Conservation (phyloP, 331 rosid genomes). For the Malus hybrid region DNA sequence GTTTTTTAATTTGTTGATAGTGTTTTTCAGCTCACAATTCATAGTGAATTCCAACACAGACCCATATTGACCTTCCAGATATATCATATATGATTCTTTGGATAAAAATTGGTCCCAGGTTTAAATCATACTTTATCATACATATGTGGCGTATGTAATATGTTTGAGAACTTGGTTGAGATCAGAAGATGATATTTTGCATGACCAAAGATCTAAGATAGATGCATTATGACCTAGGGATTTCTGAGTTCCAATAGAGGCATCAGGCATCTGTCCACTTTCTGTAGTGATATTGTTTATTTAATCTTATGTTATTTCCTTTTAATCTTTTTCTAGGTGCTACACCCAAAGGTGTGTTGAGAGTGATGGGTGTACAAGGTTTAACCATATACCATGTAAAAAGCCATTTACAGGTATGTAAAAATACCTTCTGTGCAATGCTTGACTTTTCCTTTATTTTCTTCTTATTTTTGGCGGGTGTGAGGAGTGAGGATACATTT, state of each 20-base stretch:
- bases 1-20: not conserved
- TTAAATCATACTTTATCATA: not conserved
- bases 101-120: not conserved
- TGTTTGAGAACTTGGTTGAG: slow-evolving; percentile 4
- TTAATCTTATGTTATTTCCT: not conserved
- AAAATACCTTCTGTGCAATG: not conserved
- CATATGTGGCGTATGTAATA: not conserved
- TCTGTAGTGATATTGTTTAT: not conserved
- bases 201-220: not conserved
- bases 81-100: not conserved
- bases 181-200: not conserved
- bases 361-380: slow-evolving; percentile 98
- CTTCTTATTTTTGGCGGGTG: not conserved
- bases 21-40: not conserved
- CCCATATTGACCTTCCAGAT: not conserved
- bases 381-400: slow-evolving; percentile 95
- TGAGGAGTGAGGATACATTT: not conserved
- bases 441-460: not conserved
- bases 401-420: slow-evolving; percentile 88
- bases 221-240: not conserved
- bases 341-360: slow-evolving; percentile 95
- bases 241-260: slow-evolving; percentile 1
- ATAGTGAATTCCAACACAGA: not conserved
- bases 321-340: slow-evolving; percentile 52
- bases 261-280: slow-evolving; percentile 1